phyloP scores from a whole-genome alignment of 495 filamentous ascomycete species.

The Opeltia flavorubescens region DNA sequence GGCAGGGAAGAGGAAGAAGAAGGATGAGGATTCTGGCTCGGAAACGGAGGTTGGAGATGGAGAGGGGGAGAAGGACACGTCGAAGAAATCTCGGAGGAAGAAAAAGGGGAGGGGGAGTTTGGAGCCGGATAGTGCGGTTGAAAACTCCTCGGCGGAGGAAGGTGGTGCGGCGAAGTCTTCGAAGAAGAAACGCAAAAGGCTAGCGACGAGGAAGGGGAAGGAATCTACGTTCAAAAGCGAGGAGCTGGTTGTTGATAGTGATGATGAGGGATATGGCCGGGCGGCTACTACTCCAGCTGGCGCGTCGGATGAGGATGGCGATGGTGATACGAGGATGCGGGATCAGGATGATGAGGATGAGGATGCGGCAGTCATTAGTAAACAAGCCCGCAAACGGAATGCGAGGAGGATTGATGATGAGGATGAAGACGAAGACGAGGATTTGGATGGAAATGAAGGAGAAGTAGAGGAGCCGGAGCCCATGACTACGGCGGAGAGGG shows the following conservation, averaged over 20 bases:
- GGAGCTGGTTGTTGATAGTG: conserved; percentile 67
- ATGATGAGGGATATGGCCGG: conserved; percentile 37
- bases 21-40: conserved; percentile 45
- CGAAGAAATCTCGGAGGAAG: conserved; percentile 17
- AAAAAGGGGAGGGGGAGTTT: conserved; percentile 16
- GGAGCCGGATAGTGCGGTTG: conserved; percentile 6
- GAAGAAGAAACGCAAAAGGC: conserved; percentile 44
- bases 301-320: conserved; percentile 21
- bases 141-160: conserved; percentile 2
- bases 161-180: conserved; percentile 30
- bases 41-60: conserved; percentile 32
- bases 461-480: conserved; percentile 6
- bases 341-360: neutral
- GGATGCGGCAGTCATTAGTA: too few relatives aligned
- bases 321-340: neutral
- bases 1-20: conserved; percentile 43
- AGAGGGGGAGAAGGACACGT: conserved; percentile 15
- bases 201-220: conserved; percentile 29
- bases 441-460: neutral
- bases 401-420: neutral
- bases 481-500: conserved; percentile 8
- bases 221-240: conserved; percentile 60
- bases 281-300: conserved; percentile 21
- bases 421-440: conserved; percentile 19
- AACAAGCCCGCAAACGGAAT: too few relatives aligned